Conservation (phyloP, 495 filamentous ascomycete genomes). For the Cercophora newfieldiana region DNA sequence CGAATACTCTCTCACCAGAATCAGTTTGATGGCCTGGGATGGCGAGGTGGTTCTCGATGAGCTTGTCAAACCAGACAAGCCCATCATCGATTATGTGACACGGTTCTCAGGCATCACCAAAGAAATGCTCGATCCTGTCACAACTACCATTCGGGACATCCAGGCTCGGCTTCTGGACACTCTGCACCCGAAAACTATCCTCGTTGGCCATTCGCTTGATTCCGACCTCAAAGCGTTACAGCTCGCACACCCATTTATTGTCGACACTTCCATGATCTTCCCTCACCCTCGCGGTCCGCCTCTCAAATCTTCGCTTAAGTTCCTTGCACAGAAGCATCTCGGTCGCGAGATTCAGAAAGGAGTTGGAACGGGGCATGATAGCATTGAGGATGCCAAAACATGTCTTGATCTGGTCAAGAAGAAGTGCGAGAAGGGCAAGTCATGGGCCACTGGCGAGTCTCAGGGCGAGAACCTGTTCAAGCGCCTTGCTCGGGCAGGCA, state of each 20-base stretch:
- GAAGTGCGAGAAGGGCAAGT: constrained; percentile 88
- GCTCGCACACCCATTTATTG: constrained; percentile 85
- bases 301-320: constrained; percentile 76
- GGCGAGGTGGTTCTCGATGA: constrained; percentile 80
- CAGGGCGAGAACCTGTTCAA: constrained; percentile 85
- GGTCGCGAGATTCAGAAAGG: constrained; percentile 83
- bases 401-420: constrained; percentile 90
- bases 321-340: constrained; percentile 76
- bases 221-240: constrained; percentile 82
- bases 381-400: constrained; percentile 85
- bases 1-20: constrained; percentile 77
- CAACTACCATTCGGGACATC: constrained; percentile 81
- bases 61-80: constrained; percentile 83
- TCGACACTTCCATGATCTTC: constrained; percentile 86
- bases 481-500: constrained; percentile 62
- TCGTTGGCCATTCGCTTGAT: constrained; percentile 90
- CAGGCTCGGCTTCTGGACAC: constrained; percentile 73
- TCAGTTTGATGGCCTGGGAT: constrained; percentile 85
- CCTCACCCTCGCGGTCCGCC: constrained; percentile 55
- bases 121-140: constrained; percentile 74
- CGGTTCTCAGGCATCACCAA: constrained; percentile 88
- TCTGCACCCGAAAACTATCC: constrained; percentile 71
- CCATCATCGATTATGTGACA: constrained; percentile 88
- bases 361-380: constrained; percentile 73
- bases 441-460: constrained; percentile 75